Evolutionary conservation across 2,329 filamentous ascomycete genomes (phyloP).

Genomic region (Fusarium secorum): DNA sequence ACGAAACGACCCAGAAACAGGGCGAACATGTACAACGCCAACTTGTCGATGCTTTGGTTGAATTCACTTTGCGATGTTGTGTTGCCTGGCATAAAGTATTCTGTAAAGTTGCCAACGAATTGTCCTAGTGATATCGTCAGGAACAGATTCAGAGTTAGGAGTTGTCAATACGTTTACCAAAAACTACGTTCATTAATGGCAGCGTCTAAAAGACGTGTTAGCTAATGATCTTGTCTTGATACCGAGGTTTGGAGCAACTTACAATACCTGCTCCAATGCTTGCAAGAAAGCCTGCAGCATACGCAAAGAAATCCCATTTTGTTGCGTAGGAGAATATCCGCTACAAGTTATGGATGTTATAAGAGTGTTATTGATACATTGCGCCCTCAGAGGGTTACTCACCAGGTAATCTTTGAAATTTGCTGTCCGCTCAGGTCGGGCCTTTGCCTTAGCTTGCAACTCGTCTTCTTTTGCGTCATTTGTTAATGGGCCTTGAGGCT

Average conservation of each 20-base stretch:
- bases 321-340: constrained; percentile 63
- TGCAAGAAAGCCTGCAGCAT: constrained; percentile 56
- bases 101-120: constrained; percentile 59
- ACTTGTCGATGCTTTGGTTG: constrained; percentile 50
- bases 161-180: constrained; percentile 50
- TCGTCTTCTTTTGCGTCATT: constrained; percentile 39
- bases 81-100: constrained; percentile 48
- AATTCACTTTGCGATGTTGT: constrained; percentile 51
- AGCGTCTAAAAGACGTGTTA: constrained; percentile 49
- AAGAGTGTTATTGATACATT: not conserved
- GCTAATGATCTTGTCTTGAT: not conserved
- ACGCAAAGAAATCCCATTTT: constrained; percentile 59
- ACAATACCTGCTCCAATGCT: constrained; percentile 59
- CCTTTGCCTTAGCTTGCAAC: constrained; percentile 45
- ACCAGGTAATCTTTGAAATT: constrained; percentile 55
- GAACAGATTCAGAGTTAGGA: not conserved
- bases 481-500: not conserved
- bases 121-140: constrained; percentile 43
- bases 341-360: constrained; percentile 35
- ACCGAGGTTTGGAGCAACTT: not conserved
- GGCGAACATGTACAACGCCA: constrained; percentile 72
- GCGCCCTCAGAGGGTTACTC: not conserved
- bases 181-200: constrained; percentile 67
- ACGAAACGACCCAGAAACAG: constrained; percentile 73
- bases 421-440: constrained; percentile 55